Percentiles rank a stretch among this genome's conserved stretches.
Evolutionary conservation across 148 eudicot genomes (phyloP).

Genomic region (Persicaria maculosa): DNA sequence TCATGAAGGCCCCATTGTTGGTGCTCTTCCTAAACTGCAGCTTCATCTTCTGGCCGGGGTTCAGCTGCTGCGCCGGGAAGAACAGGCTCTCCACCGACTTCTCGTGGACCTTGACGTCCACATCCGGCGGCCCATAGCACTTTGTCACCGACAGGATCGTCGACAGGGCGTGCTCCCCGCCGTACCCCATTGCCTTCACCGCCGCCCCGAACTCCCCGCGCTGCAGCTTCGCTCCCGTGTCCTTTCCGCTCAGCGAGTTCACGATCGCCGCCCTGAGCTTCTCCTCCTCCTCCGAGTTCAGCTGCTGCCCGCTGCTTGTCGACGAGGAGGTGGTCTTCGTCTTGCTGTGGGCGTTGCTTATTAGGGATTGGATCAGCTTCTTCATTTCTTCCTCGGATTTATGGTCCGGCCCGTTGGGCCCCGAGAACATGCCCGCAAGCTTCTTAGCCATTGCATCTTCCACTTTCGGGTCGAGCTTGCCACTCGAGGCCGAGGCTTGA

Average conservation of each 20-base stretch:
- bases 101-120: neutral
- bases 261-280: neutral
- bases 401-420: neutral
- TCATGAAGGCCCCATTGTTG: neutral
- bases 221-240: neutral
- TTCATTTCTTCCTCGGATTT: neutral
- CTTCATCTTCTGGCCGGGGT: neutral
- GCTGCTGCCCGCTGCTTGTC: neutral
- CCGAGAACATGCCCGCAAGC: neutral
- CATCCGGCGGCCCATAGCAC: neutral
- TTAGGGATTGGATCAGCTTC: neutral
- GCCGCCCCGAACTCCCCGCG: neutral
- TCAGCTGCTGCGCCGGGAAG: neutral
- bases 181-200: neutral
- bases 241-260: neutral
- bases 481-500: neutral
- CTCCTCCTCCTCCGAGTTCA: neutral
- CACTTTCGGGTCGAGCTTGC: neutral
- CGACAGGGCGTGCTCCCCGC: constrained; percentile 1
- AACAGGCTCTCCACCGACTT: constrained; percentile 1
- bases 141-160: neutral
- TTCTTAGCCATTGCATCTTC: neutral
- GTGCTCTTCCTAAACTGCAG: neutral
- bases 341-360: neutral
- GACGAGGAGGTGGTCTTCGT: neutral